Percentiles rank a stretch among this genome's conserved stretches.
Conservation (phyloP, 2,329 filamentous ascomycete genomes). For the Macroventuria anomochaeta region DNA sequence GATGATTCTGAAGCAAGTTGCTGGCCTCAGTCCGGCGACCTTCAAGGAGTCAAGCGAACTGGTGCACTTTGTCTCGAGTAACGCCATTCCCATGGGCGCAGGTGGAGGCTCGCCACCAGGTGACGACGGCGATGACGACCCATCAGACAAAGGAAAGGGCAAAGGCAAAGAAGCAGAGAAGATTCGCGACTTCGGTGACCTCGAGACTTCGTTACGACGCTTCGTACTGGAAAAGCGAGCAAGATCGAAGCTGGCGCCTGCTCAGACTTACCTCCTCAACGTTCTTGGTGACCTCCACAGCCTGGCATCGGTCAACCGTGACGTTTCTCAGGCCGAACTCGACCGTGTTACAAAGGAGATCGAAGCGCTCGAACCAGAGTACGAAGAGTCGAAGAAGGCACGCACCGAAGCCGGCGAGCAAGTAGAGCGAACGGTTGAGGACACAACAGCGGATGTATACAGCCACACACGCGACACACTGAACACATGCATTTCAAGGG, state of each 20-base stretch:
- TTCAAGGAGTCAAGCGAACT: constrained; percentile 91
- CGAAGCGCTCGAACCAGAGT: constrained; percentile 80
- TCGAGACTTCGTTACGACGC: constrained; percentile 86
- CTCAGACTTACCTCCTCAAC: constrained; percentile 93
- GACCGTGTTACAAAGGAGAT: constrained; percentile 83
- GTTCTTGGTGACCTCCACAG: constrained; percentile 85
- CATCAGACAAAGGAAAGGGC: constrained; percentile 54
- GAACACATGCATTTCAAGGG: constrained; percentile 74
- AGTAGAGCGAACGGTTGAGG: constrained; percentile 81
- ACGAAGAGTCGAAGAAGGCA: constrained; percentile 83
- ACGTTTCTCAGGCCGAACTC: constrained; percentile 84
- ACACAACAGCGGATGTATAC: constrained; percentile 85
- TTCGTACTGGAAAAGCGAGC: constrained; percentile 97
- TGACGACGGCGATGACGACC: constrained; percentile 51
- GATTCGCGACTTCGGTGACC: constrained; percentile 83
- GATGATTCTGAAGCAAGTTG: constrained; percentile 89
- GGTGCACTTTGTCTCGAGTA: constrained; percentile 97
- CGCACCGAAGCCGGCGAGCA: constrained; percentile 79
- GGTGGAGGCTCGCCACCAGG: constrained; percentile 42
- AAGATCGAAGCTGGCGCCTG: constrained; percentile 91
- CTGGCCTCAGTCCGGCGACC: constrained; percentile 85
- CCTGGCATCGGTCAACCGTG: constrained; percentile 83
- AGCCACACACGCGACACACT: constrained; percentile 79
- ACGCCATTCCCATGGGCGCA: constrained; percentile 78
- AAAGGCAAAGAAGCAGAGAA: constrained; percentile 80